These are phyloP conservation scores for Raphanus sativus DNA, from an alignment of 345 rosid species.

Conservation along the genomic window DNA sequence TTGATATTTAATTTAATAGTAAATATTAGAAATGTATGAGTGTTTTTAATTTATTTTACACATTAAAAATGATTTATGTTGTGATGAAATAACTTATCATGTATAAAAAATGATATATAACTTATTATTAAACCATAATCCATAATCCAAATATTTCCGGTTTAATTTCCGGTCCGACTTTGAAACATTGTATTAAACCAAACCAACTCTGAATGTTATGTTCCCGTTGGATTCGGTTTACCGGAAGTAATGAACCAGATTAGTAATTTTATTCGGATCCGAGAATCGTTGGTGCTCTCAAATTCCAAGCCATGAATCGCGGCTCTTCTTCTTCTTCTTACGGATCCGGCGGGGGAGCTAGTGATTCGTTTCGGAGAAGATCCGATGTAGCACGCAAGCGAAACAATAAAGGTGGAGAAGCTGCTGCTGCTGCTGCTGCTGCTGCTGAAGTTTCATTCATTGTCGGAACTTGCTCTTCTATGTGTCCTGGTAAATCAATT, in stretches of 20 bases:
- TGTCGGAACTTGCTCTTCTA: conserved; percentile 75
- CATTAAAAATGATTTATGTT: too few species aligned
- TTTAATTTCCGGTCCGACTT: too few species aligned
- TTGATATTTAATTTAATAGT: too few species aligned
- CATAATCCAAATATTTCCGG: too few species aligned
- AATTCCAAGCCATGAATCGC: conserved; percentile 28
- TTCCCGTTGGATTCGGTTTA: background rate
- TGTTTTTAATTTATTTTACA: too few species aligned
- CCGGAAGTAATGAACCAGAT: background rate
- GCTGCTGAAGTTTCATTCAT: conserved; percentile 36
- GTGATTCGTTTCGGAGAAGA: conserved; percentile 27
- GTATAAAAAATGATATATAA: too few species aligned
- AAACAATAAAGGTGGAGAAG: conserved; percentile 6
- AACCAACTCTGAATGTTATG: background rate
- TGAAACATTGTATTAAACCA: background rate
- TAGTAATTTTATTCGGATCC: background rate
- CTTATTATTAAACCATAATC: too few species aligned
- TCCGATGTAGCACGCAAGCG: conserved; percentile 19
- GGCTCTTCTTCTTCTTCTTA: conserved; percentile 21
- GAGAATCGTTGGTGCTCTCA: background rate
- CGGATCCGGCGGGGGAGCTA: conserved; percentile 19
- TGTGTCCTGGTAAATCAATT: conserved; percentile 73
- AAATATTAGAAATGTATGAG: too few species aligned
- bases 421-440: background rate
- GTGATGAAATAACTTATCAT: too few species aligned